Evolutionary conservation across 2,329 filamentous ascomycete species (phyloP).

Genomic region (Beauveria rudraprayagi): DNA sequence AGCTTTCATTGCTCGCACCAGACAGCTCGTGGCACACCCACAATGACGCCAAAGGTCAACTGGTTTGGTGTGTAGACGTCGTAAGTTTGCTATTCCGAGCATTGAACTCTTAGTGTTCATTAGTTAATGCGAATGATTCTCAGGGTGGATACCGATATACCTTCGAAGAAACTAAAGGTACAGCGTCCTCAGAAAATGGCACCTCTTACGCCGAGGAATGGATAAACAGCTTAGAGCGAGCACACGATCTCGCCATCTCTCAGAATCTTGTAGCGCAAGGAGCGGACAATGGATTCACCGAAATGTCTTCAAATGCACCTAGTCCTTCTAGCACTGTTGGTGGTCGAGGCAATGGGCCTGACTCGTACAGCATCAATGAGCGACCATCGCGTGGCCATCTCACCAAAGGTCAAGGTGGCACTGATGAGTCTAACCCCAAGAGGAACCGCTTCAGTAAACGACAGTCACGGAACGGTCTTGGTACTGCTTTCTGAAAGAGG

Average conservation of each 20-base stretch:
- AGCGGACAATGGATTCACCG: constrained; percentile 57
- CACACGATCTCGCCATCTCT: constrained; percentile 73
- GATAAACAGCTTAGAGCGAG: constrained; percentile 81
- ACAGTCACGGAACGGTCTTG: constrained; percentile 89
- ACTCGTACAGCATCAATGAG: constrained; percentile 42
- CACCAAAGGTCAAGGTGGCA: constrained; percentile 49
- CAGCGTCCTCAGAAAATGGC: constrained; percentile 44
- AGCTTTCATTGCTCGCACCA: constrained; percentile 71
- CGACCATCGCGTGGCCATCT: constrained; percentile 48
- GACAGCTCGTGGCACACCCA: constrained; percentile 74
- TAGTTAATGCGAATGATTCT: constrained; percentile 22
- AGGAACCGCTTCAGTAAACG: constrained; percentile 77
- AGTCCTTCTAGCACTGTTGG: constrained; percentile 71
- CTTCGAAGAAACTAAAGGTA: constrained; percentile 86
- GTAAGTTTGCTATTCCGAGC: constrained; percentile 49
- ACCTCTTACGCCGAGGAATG: constrained; percentile 77
- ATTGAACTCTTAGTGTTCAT: no score
- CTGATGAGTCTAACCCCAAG: constrained; percentile 45
- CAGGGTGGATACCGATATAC: constrained; percentile 84
- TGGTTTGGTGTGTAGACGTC: constrained; percentile 85
- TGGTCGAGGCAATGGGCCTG: constrained; percentile 44
- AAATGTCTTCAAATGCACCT: constrained; percentile 63
- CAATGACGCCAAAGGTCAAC: constrained; percentile 78
- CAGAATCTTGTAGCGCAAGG: constrained; percentile 62
- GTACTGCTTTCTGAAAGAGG: constrained; percentile 63